Base-by-base conservation (phyloP, 257 asterid species). In the Nicotiana attenuata region DNA sequence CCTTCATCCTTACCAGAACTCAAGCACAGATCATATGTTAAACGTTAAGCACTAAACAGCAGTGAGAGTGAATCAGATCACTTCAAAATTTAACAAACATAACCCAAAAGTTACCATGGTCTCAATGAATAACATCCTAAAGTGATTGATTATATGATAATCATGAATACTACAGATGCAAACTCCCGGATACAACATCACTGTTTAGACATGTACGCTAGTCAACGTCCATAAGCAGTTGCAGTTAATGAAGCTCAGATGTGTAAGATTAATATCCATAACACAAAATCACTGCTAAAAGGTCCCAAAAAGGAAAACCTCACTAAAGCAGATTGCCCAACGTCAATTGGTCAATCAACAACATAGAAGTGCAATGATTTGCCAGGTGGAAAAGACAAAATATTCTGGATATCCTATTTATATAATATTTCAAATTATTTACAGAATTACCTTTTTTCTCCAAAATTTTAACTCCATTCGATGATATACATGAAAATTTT, bases 381-480 rank as follows among this genome's bases (percentile, higher is more conserved):
- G 79, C 16, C 16, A 13, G 61, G 59, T 47, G 61, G 41, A 47
- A 73, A 22, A 29, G 61, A 47, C 4, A 1, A 29, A 50, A 50
- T 15, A 50, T 24, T 75, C 16, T 75, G 52, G 61, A 75, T 75
- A 75, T 50, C 80, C 61, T 47, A 73, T 59, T 24, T 15, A 4
- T 68, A 35, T 24, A 50, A 75, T 75, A 50, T 75, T 75, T 75
- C 26, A 10, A 75, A 75, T 75, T 75, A 75, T 50, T 24, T 75
- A 75, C 80, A 50, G 63, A 4, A 75, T 26, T 15, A 75, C 80
- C 45, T 24, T 75, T 50, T 75, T 26, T 75, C 26, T 52, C 45
- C 63, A 50, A 75, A 75, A 75, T 50, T 75, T 22, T 50, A 50
- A 24, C 45, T 47, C 78, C 80, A 80, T 80, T 69, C 77, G 35